Evolutionary conservation across 495 filamentous ascomycete species (phyloP).

Genomic region (Daldinia bambusicola): DNA sequence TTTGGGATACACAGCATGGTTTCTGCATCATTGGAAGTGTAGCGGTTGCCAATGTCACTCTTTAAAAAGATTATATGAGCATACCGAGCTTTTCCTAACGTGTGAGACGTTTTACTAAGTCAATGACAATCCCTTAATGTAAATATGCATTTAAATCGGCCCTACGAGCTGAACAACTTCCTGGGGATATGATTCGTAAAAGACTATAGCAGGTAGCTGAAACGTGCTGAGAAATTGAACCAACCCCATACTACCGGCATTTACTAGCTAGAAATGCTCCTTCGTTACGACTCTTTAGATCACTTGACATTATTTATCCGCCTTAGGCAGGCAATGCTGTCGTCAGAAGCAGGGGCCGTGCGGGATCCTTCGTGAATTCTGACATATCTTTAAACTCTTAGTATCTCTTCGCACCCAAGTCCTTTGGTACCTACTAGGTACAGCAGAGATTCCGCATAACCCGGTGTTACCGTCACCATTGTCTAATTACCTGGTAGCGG

Average conservation of each 20-base stretch:
- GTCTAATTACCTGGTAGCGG: neutral
- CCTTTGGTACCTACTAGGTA: neutral
- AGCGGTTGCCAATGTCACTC: neutral
- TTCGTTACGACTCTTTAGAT: neutral
- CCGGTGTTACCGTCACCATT: neutral
- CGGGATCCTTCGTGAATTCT: neutral
- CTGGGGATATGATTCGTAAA: neutral
- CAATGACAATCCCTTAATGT: neutral
- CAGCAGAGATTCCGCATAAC: neutral
- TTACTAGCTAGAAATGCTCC: neutral
- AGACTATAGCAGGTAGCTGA: neutral
- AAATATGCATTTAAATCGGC: neutral
- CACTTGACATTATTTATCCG: neutral
- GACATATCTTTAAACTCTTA: neutral
- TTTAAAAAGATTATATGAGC: neutral
- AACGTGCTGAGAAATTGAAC: neutral
- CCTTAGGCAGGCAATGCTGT: neutral
- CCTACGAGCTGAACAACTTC: neutral
- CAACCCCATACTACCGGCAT: neutral
- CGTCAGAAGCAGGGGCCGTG: neutral
- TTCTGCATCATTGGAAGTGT: neutral
- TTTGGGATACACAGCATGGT: neutral
- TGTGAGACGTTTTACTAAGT: neutral
- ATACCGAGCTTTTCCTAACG: too few relatives aligned
- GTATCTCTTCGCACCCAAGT: neutral